Evolutionary conservation across 768 basidiomycete species (phyloP), one percentile per base, ranked within the genome.

Genomic region (Leccinellum luteum): DNA sequence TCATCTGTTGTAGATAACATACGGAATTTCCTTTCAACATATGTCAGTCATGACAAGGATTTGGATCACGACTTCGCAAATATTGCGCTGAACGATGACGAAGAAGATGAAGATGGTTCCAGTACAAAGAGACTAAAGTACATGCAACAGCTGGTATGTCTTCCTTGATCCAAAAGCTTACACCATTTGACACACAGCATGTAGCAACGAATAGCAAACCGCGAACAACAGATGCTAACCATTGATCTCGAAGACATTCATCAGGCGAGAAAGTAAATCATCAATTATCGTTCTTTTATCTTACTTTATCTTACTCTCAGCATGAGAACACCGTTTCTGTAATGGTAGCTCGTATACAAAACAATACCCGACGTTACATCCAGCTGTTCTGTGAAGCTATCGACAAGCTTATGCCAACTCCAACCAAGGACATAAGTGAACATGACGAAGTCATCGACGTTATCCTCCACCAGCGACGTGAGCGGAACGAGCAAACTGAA

Each of bases 361-460:
- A 77, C 62, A 98, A 98, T 71, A 83, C 94, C 23, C 85, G 92
- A 61, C 92, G 96, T 66, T 99, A 98, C 75, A 82, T 92, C 61
- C 80, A 80, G 60, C 79, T 99, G 21, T 98, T 98, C 77, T 85
- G 86, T 63, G 89, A 93, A 67, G 93, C 90, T 48, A 83, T 98
- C 54, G 97, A 99, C 79, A 83, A 84, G 60, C 80, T 96, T 54
- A 86, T 98, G 81, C 95, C 94, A 15, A 77, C 79, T 35, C 92
- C 94, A 13, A 94, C 90, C 9, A 89, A 87, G 69, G 94, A 97
- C 64, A 90, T 98, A 59, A 88, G 85, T 56, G 87, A 92, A 60
- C 84, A 93, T 41, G 90, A 93, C 60, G 97, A 99, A 72, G 95
- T 98, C 50, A 90, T 98, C 41, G 97, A 99, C 73, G 87, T 98